These are phyloP conservation scores for Metarhizium rileyi DNA, from an alignment of 2,329 filamentous ascomycete genomes.

Conservation along the genomic window DNA sequence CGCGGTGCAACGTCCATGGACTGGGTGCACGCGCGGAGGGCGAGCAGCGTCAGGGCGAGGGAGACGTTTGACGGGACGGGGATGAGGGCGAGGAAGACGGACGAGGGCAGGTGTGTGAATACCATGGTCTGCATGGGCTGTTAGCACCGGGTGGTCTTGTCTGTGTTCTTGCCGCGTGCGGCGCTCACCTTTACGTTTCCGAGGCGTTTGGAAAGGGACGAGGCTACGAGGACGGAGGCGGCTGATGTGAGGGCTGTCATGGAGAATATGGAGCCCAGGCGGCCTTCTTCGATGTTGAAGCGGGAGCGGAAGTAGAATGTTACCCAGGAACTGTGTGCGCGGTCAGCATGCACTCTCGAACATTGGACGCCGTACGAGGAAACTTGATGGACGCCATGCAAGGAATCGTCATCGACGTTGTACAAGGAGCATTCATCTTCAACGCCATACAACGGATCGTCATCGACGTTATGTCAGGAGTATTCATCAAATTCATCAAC, in stretches of 20 bases:
- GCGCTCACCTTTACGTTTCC: conserved; percentile 53
- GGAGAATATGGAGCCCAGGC: conserved; percentile 46
- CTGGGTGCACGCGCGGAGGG: conserved; percentile 51
- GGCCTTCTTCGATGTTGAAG: conserved; percentile 37
- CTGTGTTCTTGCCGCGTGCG: neutral
- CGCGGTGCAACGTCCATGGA: conserved; percentile 65
- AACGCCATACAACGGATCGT: no score
- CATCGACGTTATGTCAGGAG: neutral
- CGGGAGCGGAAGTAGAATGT: conserved; percentile 45
- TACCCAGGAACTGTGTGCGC: conserved; percentile 47
- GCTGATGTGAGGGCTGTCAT: conserved; percentile 41
- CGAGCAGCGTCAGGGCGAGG: conserved; percentile 48
- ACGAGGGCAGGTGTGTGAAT: conserved; percentile 61
- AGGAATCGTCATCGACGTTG: neutral
- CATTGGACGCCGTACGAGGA: no score
- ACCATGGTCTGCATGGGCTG: conserved; percentile 72
- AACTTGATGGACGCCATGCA: no score
- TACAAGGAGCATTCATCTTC: no score
- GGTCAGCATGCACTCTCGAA: no score
- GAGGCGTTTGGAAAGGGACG: conserved; percentile 43
- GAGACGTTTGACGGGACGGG: conserved; percentile 43
- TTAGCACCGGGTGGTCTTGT: no score
- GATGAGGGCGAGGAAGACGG: conserved; percentile 55
- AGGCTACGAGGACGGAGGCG: conserved; percentile 40
- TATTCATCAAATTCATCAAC: no score